Base-by-base conservation (phyloP, 768 basidiomycete genomes). In the Megacollybia marginata region DNA sequence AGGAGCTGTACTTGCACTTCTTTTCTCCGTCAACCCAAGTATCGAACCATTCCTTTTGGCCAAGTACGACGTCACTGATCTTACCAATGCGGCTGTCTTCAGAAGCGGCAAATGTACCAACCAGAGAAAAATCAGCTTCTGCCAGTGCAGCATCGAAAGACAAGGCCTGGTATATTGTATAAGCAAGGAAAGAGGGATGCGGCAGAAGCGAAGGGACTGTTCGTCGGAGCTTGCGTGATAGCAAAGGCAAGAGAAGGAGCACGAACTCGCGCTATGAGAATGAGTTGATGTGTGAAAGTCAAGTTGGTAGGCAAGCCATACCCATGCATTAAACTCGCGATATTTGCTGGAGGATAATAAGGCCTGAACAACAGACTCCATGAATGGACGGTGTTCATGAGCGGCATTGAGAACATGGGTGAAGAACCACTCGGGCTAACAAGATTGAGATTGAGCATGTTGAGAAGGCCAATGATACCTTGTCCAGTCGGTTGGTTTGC, bases 381-480 rank as follows among this genome's bases (percentile, higher is more conserved):
- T 82, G 64, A 97, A 94, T 2, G 73, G 65, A 20, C 79, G 75
- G 53, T 97, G 93, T 50, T 95, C 89, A 56, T 92, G 90, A 11
- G 81, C 76, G 51, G 87, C 79, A 61, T 98, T 94, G 44, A 90
- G 74, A 19, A 98, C 72, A 62, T 97, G 90, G 2, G 92, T 85
- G 62, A 98, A 89, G 59, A 91, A 97, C 91, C 94, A 98, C 64
- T 98, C 96, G 1, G 96, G 95, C 92, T 95, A 48, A 28, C 23
- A 28, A 28, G n/a, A 28, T 28, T 28, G 23, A 28, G 36, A 50
- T 9, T 10, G 23, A 23, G 28, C n/a, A 44, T 44, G 9, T 44
- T 44, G 23, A 44, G 11, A 16, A 10, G 4, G 11, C 12, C 5
- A 44, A 38, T 44, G 50, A 46, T 47, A 88, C 93, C 80, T 97